Evolutionary conservation across 768 basidiomycete genomes (phyloP).

Genomic region (Lactarius deliciosus): DNA sequence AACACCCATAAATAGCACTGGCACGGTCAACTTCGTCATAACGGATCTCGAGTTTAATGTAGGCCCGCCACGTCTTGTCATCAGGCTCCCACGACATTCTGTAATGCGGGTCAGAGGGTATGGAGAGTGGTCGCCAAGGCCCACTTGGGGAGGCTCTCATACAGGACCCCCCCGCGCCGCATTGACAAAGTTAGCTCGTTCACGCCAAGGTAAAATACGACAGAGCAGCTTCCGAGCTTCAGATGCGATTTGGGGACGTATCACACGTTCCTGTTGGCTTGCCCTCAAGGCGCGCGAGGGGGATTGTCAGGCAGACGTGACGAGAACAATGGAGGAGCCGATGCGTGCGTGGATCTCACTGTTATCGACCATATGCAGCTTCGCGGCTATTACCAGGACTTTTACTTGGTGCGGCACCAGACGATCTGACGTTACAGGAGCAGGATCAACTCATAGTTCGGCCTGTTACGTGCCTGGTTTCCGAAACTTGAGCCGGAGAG

Average conservation of each 20-base stretch:
- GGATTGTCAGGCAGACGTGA: constrained; percentile 10
- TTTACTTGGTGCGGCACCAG: not conserved
- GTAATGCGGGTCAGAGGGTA: not conserved
- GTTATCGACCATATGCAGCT: not conserved
- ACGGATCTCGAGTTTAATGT: no score
- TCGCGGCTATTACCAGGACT: not conserved
- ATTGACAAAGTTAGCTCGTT: not conserved
- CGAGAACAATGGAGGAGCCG: not conserved
- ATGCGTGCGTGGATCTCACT: not conserved
- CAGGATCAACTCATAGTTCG: no score
- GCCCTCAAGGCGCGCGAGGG: not conserved
- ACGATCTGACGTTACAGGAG: not conserved
- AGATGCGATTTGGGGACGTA: not conserved
- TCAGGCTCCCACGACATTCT: no score
- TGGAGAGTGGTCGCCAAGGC: not conserved
- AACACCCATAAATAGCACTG: no score
- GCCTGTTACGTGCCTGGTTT: no score
- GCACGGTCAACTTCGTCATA: no score
- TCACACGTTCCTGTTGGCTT: constrained; percentile 5
- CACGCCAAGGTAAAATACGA: constrained; percentile 10
- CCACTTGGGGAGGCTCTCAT: constrained; percentile 7
- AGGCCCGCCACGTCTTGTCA: no score
- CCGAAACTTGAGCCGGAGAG: not conserved
- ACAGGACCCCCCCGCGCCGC: not conserved
- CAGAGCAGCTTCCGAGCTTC: constrained; percentile 5